A percentile compares a stretch with the other conserved stretches of the same genome.
Evolutionary conservation across 257 asterid genomes (phyloP).

Genomic region (Scutellaria minor): DNA sequence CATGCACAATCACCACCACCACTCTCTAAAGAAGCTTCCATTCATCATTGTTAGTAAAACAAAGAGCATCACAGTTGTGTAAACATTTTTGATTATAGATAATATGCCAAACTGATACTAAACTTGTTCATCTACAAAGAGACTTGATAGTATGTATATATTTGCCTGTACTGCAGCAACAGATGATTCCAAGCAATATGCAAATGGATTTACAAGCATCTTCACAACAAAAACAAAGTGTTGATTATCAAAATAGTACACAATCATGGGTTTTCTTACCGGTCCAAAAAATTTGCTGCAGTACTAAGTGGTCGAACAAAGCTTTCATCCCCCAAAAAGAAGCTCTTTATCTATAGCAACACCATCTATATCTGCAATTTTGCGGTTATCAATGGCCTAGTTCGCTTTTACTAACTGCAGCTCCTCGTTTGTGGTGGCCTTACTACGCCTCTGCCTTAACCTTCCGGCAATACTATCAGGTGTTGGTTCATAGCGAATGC

Average conservation of each 20-base stretch:
- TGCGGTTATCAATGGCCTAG: neutral
- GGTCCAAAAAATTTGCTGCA: conserved; percentile 16
- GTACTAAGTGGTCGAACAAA: conserved; percentile 15
- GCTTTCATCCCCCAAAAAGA: neutral
- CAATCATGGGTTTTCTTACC: neutral
- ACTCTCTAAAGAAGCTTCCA: too few species aligned
- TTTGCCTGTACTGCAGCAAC: conserved; percentile 8
- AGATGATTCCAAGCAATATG: neutral
- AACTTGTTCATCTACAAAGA: neutral
- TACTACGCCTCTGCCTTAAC: conserved; percentile 59
- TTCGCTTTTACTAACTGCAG: neutral
- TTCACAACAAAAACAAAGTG: conserved; percentile 19
- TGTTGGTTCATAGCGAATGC: conserved; percentile 37
- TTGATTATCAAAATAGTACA: neutral
- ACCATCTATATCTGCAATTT: conserved; percentile 21
- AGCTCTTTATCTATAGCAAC: conserved; percentile 32
- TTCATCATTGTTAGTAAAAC: too few species aligned
- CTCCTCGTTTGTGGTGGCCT: neutral
- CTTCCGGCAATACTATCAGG: conserved; percentile 67
- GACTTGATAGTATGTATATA: neutral
- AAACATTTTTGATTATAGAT: too few species aligned
- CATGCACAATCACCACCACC: too few species aligned
- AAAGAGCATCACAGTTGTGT: too few species aligned
- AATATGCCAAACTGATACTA: neutral
- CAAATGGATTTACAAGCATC: neutral